Evolutionary conservation across 225 moss, liverwort and hornwort species (phyloP), one percentile per base, ranked within the genome.

Genomic region (Pseudisothecium myosuroides): DNA sequence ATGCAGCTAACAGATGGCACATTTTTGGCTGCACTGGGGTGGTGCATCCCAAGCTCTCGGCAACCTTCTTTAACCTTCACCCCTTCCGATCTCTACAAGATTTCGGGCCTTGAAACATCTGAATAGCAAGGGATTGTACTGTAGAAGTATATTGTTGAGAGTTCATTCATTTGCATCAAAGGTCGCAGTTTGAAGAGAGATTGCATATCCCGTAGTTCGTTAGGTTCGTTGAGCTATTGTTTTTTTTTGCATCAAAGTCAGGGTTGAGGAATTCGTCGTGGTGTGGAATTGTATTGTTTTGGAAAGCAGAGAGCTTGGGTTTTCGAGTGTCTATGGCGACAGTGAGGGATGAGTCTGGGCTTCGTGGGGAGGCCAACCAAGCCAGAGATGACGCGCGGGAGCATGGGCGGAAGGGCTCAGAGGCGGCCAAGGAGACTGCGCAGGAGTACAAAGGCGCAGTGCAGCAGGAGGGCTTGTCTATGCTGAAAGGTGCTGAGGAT

Each of bases 401-500:
- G 83, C 90, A 87, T 20, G 90, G 67, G 22, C 78, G 85, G 4
- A 92, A 83, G 85, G 92, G 94, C 20, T 59, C 92, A 9, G 92
- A 89, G 85, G 92, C 90, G 29, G 92, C 91, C 71, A 91, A 94
- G 88, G 88, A 91, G 85, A 65, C 67, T 68, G 90, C 85, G 10
- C 69, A 60, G 62, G 87, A 94, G 73, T 94, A 82, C 74, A 91
- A 91, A 74, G 91, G 82, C 23, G 90, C 91, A 22, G 87, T 43
- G 85, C 91, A 90, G 75, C 41, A 92, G 75, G 92, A 90, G 67
- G 94, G 94, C 6, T 74, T 91, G 60, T 88, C 91, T 39, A 37
- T 47, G 34, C 65, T 92, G 66, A 94, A 90, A 58, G 94, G 91
- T 22, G 90, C 90, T 10, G 90, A 93, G 90, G 94, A 87, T 71